phyloP scores from a whole-genome alignment of 257 asterid species.

The Solanum arcanum region DNA sequence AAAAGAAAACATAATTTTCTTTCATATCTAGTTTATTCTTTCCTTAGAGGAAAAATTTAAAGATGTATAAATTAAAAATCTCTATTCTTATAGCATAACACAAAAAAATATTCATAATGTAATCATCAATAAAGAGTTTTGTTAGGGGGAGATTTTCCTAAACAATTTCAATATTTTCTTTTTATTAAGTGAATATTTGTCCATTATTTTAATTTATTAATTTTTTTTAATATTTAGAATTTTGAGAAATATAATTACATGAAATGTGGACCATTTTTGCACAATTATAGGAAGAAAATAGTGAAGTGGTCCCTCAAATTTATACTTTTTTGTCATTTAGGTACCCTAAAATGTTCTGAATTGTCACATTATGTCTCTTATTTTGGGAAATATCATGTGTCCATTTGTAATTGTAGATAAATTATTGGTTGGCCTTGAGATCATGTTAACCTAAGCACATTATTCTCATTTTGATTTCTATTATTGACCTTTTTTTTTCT shows the following conservation, averaged over 20 bases:
- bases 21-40: no score
- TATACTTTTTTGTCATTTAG: background rate
- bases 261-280: background rate
- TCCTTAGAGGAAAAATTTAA: no score
- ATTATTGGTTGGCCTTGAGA: background rate
- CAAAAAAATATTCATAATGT: no score
- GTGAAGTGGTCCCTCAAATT: background rate
- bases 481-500: background rate
- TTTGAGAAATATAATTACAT: background rate
- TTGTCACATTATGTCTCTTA: background rate
- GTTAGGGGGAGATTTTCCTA: no score
- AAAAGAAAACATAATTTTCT: no score
- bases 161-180: no score
- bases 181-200: background rate
- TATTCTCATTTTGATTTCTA: background rate
- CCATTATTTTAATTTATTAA: background rate
- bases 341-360: background rate
- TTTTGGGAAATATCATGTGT: background rate
- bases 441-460: background rate
- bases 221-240: no score
- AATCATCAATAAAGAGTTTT: no score
- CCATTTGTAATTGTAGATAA: background rate
- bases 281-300: background rate
- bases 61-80: no score
- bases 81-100: no score